Base-by-base conservation (phyloP, 1,284 basidiomycete genomes). In the Ceratobasidium papillatum region DNA sequence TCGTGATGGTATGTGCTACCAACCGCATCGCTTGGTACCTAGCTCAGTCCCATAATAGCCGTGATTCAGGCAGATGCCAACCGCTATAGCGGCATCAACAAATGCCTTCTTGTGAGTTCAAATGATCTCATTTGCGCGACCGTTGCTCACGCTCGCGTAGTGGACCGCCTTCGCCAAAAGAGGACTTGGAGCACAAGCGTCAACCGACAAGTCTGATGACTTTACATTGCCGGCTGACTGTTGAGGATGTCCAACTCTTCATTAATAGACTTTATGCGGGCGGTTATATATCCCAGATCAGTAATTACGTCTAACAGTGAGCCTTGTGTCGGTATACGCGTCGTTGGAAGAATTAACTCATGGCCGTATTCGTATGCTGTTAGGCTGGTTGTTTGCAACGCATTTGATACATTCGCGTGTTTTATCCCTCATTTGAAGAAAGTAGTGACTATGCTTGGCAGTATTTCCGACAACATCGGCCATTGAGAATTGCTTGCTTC, bases 21-120 rank as follows among this genome's bases (percentile, higher is more conserved):
- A 38, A 27, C 32, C 19, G 43, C 3, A 25, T 11, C 36, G 14
- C 2, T 43, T n/a, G n/a, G 0, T 38, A 1, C 34, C n/a, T 27
- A 32, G 17, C 12, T 22, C 17, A 8, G 5, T 11, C 45, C 14
- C 1, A 11, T 32, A 17, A n/a, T 62, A 75, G 75, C 75, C 9
- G 64, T 77, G 11, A 74, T 75, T 30, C 75, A 72, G 14, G 75
- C 75, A 1, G 76, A 78, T 41, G 59, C 47, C 38, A 77, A 77
- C 59, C 66, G 76, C 17, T 76, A 77, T 36, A 38, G 19, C 27
- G 76, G 77, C 12, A 58, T 62, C 12, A 75, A 76, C 73, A 74
- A 74, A 34, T 78, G 77, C 65, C 32, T 62, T 19, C 59, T 78
- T 32, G 38, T 61, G 58, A 43, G 58, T 61, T 25, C 3, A 2